Percentiles rank a stretch among this genome's conserved stretches.
Evolutionary conservation across 2,329 filamentous ascomycete genomes (phyloP).

Genomic region (Rutstroemia sp.): DNA sequence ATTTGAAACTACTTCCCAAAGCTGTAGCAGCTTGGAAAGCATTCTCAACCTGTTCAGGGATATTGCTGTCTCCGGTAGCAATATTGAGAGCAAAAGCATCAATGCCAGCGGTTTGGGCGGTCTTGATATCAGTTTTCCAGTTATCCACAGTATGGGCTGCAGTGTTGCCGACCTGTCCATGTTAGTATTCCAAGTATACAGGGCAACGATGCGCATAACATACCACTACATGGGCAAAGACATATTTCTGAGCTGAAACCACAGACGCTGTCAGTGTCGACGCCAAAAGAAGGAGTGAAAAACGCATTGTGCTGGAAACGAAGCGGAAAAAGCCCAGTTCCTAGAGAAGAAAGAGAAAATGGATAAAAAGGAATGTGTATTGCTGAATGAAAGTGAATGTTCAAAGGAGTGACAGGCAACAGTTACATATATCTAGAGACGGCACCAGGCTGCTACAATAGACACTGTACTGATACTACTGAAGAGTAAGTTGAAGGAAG

Average conservation of each 20-base stretch:
- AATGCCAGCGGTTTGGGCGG: conserved; percentile 31
- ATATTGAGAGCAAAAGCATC: conserved; percentile 33
- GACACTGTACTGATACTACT: not conserved
- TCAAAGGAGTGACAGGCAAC: not conserved
- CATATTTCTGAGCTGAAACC: conserved; percentile 19
- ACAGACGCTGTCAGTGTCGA: conserved; percentile 7
- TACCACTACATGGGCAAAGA: conserved; percentile 28
- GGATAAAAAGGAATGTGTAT: conserved; percentile 2
- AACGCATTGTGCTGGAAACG: conserved; percentile 3
- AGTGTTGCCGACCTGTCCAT: conserved; percentile 22
- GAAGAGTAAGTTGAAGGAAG: not conserved
- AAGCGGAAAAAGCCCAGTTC: not conserved
- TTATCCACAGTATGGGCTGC: conserved; percentile 25
- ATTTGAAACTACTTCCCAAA: conserved; percentile 19
- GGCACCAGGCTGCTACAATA: conserved; percentile 1
- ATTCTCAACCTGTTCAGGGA: conserved; percentile 28
- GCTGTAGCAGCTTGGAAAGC: conserved; percentile 30
- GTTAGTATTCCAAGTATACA: too few species aligned
- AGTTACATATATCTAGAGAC: conserved; percentile 2
- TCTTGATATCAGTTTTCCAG: conserved; percentile 29
- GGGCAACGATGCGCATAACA: too few species aligned
- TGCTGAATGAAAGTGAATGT: not conserved
- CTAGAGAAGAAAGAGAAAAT: not conserved
- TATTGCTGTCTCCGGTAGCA: conserved; percentile 28
- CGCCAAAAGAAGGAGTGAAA: conserved; percentile 9